These are phyloP conservation scores for Lactifluus rugatus DNA, from an alignment of 768 basidiomycete genomes.

Conservation along the genomic window DNA sequence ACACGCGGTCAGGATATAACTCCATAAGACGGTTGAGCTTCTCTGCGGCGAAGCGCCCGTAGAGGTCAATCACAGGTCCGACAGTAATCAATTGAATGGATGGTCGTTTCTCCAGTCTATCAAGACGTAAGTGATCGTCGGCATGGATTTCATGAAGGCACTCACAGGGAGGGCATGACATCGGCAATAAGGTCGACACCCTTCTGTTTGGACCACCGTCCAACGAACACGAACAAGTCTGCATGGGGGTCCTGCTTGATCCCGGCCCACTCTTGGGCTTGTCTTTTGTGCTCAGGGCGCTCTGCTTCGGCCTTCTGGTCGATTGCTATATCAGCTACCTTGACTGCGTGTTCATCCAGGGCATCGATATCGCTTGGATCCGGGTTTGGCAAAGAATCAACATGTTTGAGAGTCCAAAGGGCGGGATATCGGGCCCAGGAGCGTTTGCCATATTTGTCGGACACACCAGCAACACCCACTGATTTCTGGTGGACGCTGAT, in stretches of 20 bases:
- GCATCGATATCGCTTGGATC: slow-evolving; percentile 94
- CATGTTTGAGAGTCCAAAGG: slow-evolving; percentile 90
- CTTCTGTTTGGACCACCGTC: slow-evolving; percentile 97
- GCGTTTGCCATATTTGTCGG: slow-evolving; percentile 96
- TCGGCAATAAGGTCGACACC: slow-evolving; percentile 97
- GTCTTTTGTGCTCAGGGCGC: slow-evolving; percentile 82
- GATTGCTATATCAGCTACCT: slow-evolving; percentile 62
- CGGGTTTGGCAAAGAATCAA: slow-evolving; percentile 91
- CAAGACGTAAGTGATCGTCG: slow-evolving; percentile 9
- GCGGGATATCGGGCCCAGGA: slow-evolving; percentile 96
- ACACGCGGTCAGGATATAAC: slow-evolving; percentile 88
- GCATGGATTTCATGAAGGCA: slow-evolving; percentile 19
- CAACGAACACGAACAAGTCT: slow-evolving; percentile 92
- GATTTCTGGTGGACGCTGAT: slow-evolving; percentile 91
- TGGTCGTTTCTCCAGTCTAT: slow-evolving; percentile 74
- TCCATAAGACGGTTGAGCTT: slow-evolving; percentile 91
- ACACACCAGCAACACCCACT: slow-evolving; percentile 90
- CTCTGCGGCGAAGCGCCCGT: slow-evolving; percentile 91
- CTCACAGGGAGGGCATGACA: slow-evolving; percentile 82
- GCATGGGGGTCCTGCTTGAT: slow-evolving; percentile 85
- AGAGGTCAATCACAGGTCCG: slow-evolving; percentile 91
- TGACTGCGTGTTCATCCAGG: slow-evolving; percentile 67
- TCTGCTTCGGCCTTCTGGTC: slow-evolving; percentile 80
- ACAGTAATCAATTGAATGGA: slow-evolving; percentile 82
- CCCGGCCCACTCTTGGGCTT: slow-evolving; percentile 92